These are phyloP conservation scores for Colletotrichum echinochloae DNA, from an alignment of 2,329 filamentous ascomycete genomes.

Conservation along the genomic window DNA sequence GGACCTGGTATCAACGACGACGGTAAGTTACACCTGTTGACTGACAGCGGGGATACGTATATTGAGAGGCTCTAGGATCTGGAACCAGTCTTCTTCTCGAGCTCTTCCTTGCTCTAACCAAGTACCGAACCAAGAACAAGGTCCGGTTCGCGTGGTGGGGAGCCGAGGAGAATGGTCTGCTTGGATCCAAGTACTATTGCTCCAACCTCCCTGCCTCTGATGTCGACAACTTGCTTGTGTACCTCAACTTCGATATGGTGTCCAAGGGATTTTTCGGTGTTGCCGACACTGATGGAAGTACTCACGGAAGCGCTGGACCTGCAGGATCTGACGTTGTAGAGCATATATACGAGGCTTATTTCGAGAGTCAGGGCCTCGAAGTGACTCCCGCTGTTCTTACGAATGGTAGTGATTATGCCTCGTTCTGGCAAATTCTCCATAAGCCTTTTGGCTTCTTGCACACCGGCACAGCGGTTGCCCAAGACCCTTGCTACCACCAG, in stretches of 20 bases:
- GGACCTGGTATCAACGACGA: conserved; percentile 62
- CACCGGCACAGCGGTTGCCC: conserved; percentile 68
- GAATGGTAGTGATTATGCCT: conserved; percentile 71
- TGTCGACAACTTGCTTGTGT: conserved; percentile 52
- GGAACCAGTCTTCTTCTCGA: conserved; percentile 57
- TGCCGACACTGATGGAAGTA: conserved; percentile 52
- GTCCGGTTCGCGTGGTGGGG: conserved; percentile 60
- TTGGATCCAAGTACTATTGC: conserved; percentile 53
- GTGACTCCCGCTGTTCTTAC: conserved; percentile 46
- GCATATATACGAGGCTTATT: conserved; percentile 50
- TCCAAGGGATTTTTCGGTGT: conserved; percentile 52
- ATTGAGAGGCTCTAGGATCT: conserved; percentile 46
- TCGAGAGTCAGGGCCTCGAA: conserved; percentile 49
- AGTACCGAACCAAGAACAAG: conserved; percentile 52
- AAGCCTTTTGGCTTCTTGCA: conserved; percentile 69
- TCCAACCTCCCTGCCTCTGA: conserved; percentile 49
- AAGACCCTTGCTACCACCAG: conserved; percentile 51
- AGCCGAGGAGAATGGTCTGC: conserved; percentile 58
- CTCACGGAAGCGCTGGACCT: conserved; percentile 53
- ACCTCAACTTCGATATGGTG: conserved; percentile 59
- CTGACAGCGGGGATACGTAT: too few species aligned
- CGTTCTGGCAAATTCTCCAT: conserved; percentile 65
- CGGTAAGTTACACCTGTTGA: conserved; percentile 39
- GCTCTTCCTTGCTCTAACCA: conserved; percentile 53
- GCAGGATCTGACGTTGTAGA: conserved; percentile 49